Evolutionary conservation across 345 rosid species (phyloP), one percentile per base, ranked within the genome.

Genomic region (Salix koriyanagi): DNA sequence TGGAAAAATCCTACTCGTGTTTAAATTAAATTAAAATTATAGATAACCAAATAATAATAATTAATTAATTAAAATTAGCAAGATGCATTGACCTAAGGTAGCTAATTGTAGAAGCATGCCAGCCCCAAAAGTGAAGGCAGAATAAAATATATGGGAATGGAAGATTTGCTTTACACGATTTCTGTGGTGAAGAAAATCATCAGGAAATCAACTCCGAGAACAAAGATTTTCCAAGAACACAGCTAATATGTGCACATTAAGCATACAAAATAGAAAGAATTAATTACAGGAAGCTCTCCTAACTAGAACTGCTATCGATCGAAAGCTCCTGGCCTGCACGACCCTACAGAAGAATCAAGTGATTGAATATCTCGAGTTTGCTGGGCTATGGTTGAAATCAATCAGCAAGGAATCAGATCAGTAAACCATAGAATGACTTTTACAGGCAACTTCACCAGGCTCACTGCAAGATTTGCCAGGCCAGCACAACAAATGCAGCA

Each of bases 401-500:
- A 19, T 66, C 44, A 94, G 79, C 97, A 91, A 64, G 98, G 98
- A 71, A 94, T 90, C 79, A 86, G 90, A 15, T 90, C 71, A 41
- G 77, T 89, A 77, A 92, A 92, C 88, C 98, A 94, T 73, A 80
- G 65, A 46, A 94, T 72, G 58, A 91, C 69, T 10, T 75, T 88
- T 32, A 92, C 37, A 10, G 98, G 97, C 80, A 91, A 90, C 86
- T 88, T 87, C 70, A 94, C 80, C 30, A 92, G 89, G 79, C 2
- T 83, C 76, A 92, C 83, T 0, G 97, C 97, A 23, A 88, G 74
- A 46, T 92, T 89, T 5, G 97, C 92, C 48, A 94, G 56, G 60
- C 84, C 88, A 23, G 97, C 87, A 25, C 77, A 92, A 70, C 93
- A 92, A 70, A 88, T 70, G 80, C 95, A 94, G 69, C 92, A 91